Conservation (phyloP, 2,329 filamentous ascomycete species). For the Magnaporthiopsis rhizophila region DNA sequence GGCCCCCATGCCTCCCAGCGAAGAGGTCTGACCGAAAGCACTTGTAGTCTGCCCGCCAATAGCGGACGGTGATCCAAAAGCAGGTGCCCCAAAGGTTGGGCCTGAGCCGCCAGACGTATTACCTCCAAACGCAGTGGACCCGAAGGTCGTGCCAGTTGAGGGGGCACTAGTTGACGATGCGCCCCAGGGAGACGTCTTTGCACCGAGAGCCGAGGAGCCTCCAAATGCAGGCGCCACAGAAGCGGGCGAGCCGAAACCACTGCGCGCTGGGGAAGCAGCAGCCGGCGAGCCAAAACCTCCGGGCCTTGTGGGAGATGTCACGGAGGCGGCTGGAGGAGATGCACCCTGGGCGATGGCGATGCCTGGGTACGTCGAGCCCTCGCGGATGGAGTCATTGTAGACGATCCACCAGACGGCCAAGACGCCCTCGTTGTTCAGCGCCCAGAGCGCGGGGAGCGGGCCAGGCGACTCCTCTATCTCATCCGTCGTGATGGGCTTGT, state of each 20-base stretch:
- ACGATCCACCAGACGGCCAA: slow-evolving; percentile 86
- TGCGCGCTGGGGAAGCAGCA: slow-evolving; percentile 16
- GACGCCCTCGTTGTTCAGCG: slow-evolving; percentile 82
- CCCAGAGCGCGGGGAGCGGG: slow-evolving; percentile 75
- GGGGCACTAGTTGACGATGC: slow-evolving; percentile 22
- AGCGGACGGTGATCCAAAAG: slow-evolving; percentile 29
- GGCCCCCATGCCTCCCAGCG: slow-evolving; percentile 27
- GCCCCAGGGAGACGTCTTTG: slow-evolving; percentile 44
- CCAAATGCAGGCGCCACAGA: slow-evolving; percentile 37
- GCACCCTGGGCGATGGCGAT: slow-evolving; percentile 42
- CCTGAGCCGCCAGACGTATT: slow-evolving; percentile 12
- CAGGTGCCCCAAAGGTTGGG: slow-evolving; percentile 30
- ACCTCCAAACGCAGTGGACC: slow-evolving; percentile 35
- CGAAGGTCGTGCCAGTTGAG: slow-evolving; percentile 32
- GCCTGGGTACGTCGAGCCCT: slow-evolving; percentile 65
- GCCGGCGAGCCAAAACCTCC: slow-evolving; percentile 19
- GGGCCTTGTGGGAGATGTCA: slow-evolving; percentile 18
- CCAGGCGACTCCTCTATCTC: slow-evolving; percentile 71
- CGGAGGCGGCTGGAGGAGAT: slow-evolving; percentile 24
- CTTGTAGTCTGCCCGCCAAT: slow-evolving; percentile 26
- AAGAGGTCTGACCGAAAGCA: slow-evolving; percentile 45
- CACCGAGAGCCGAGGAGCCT: slow-evolving; percentile 38
- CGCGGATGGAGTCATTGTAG: slow-evolving; percentile 76
- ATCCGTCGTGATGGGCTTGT: slow-evolving; percentile 65
- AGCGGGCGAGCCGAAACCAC: slow-evolving; percentile 34